Conservation (phyloP, 2,329 filamentous ascomycete species). For the Metarhizium rileyi region DNA sequence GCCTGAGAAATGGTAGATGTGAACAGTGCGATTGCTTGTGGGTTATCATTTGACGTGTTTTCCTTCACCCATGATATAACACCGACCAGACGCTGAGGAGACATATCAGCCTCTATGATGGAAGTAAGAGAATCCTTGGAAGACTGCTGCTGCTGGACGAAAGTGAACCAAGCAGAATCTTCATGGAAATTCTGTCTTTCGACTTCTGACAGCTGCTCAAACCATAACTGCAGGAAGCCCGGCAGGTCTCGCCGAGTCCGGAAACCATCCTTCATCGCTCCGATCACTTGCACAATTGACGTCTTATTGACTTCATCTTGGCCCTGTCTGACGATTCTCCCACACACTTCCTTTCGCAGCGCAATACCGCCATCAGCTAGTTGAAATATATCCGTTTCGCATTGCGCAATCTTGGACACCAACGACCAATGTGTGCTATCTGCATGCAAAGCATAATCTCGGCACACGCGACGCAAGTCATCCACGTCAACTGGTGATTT, state of each 20-base stretch:
- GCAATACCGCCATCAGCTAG: conserved; percentile 26
- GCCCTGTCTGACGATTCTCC: conserved; percentile 19
- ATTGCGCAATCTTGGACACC: conserved; percentile 29
- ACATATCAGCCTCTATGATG: conserved; percentile 33
- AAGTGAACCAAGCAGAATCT: conserved; percentile 24
- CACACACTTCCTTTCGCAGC: conserved; percentile 31
- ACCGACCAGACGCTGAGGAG: conserved; percentile 32
- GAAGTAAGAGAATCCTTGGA: conserved; percentile 11
- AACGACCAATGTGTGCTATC: conserved; percentile 32
- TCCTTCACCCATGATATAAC: conserved; percentile 32
- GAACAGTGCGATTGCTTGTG: conserved; percentile 30
- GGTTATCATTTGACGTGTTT: conserved; percentile 21
- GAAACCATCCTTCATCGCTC: conserved; percentile 34
- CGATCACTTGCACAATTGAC: conserved; percentile 26
- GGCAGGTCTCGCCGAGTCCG: conserved; percentile 33
- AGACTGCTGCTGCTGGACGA: conserved; percentile 13
- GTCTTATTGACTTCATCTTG: conserved; percentile 12
- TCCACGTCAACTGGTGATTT: conserved; percentile 27
- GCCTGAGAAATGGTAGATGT: conserved; percentile 33
- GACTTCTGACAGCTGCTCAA: conserved; percentile 27
- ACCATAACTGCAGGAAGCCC: conserved; percentile 39
- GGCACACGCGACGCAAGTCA: conserved; percentile 33
- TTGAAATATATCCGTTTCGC: conserved; percentile 39
- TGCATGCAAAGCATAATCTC: conserved; percentile 28
- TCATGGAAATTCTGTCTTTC: conserved; percentile 18